phyloP scores from a whole-genome alignment of 805 yeast genomes.

The Wickerhamomyces kurtzmanii region DNA sequence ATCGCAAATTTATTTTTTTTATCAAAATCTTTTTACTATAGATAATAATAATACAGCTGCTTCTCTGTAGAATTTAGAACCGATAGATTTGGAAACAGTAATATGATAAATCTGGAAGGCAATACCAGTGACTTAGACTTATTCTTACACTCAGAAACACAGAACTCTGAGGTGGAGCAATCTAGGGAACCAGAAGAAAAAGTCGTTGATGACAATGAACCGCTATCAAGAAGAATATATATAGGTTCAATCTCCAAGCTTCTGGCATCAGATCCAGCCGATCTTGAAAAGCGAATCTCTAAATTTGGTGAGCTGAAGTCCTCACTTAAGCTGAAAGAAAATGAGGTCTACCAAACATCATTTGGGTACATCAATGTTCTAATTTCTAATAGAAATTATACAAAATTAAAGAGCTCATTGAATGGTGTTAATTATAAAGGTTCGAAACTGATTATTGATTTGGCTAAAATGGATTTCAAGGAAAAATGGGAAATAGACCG shows the following conservation, averaged over 20 bases:
- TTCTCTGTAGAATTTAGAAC: too few species aligned
- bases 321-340: slow-evolving; percentile 45
- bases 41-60: too few species aligned
- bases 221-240: slow-evolving; percentile 42
- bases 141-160: too few species aligned
- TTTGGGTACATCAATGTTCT: slow-evolving; percentile 64
- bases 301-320: slow-evolving; percentile 48
- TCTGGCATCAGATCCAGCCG: slow-evolving; percentile 33
- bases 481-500: slow-evolving; percentile 36
- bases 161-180: too few species aligned
- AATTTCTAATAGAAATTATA: slow-evolving; percentile 33
- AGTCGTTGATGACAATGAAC: too few species aligned
- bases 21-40: too few species aligned
- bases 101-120: too few species aligned
- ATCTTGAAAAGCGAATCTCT: slow-evolving; percentile 43
- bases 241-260: slow-evolving; percentile 58
- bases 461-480: slow-evolving; percentile 50
- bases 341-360: slow-evolving; percentile 21
- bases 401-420: slow-evolving; percentile 42
- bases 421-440: slow-evolving; percentile 76
- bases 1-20: too few species aligned
- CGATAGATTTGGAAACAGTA: too few species aligned
- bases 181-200: too few species aligned
- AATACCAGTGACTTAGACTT: too few species aligned
- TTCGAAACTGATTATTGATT: slow-evolving; percentile 44